These are phyloP conservation scores for Xerocomellus intermedius DNA, from an alignment of 768 basidiomycete species.

Conservation along the genomic window DNA sequence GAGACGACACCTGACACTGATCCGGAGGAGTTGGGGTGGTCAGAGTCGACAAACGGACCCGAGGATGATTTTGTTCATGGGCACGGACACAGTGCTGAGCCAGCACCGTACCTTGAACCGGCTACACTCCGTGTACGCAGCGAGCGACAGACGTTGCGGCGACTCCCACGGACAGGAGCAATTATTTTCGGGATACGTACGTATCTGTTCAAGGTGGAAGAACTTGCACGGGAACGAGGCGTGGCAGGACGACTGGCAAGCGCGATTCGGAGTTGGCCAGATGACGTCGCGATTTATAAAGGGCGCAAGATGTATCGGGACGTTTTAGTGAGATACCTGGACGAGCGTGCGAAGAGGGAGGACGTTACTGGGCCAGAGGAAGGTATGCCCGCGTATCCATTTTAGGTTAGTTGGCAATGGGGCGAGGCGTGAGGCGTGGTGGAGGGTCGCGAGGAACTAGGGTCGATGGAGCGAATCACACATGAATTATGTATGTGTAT, in stretches of 20 bases:
- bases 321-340: constrained; percentile 18
- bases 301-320: constrained; percentile 27
- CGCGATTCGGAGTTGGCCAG: constrained; percentile 64
- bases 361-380: constrained; percentile 4
- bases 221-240: constrained; percentile 52
- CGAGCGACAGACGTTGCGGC: constrained; percentile 65
- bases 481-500: too few species aligned
- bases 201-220: constrained; percentile 54
- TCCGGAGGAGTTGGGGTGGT: constrained; percentile 68
- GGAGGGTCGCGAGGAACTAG: background rate
- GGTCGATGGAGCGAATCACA: background rate
- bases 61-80: constrained; percentile 46
- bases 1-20: constrained; percentile 36
- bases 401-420: constrained; percentile 11
- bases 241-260: constrained; percentile 62
- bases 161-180: constrained; percentile 61
- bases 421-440: constrained; percentile 4
- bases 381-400: constrained; percentile 14
- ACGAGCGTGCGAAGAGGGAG: constrained; percentile 18
- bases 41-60: constrained; percentile 48
- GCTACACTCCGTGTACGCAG: constrained; percentile 53
- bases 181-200: constrained; percentile 70
- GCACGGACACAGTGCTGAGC: constrained; percentile 25
- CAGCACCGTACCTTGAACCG: constrained; percentile 28
- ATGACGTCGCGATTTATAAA: constrained; percentile 45